These are phyloP conservation scores for Scheffersomyces illinoinensis DNA, from an alignment of 1,139 yeast species.

Conservation along the genomic window DNA sequence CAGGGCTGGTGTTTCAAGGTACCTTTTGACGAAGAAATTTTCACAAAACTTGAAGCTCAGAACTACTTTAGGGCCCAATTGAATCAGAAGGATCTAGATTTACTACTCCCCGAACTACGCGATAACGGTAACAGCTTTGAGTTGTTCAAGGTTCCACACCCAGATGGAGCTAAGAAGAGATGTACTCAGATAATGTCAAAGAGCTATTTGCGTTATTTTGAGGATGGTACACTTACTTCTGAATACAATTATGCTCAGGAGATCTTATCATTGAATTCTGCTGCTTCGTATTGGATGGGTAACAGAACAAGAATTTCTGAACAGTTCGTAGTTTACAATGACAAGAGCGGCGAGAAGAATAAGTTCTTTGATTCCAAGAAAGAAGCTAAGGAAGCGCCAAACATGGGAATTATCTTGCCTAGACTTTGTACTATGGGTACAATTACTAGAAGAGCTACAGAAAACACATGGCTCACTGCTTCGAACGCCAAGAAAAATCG, in stretches of 20 bases:
- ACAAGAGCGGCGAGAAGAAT: constrained; percentile 21
- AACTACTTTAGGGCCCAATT: constrained; percentile 46
- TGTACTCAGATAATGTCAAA: constrained; percentile 84
- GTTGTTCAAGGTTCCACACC: constrained; percentile 83
- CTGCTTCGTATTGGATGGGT: constrained; percentile 92
- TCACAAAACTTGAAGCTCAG: constrained; percentile 43
- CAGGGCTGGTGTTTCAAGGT: constrained; percentile 91
- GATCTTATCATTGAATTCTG: constrained; percentile 72
- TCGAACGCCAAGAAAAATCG: constrained; percentile 85
- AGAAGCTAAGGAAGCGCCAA: constrained; percentile 23
- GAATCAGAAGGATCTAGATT: constrained; percentile 18
- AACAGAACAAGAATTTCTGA: constrained; percentile 78
- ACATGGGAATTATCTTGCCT: constrained; percentile 80
- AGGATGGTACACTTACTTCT: constrained; percentile 70
- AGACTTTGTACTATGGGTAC: constrained; percentile 92
- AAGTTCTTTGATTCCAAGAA: constrained; percentile 25
- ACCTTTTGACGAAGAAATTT: constrained; percentile 34
- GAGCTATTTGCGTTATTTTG: constrained; percentile 69
- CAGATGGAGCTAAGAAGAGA: constrained; percentile 75
- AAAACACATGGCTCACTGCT: constrained; percentile 96
- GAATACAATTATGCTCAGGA: constrained; percentile 72
- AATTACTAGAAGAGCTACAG: constrained; percentile 93
- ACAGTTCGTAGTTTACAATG: constrained; percentile 76
- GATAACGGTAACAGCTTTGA: constrained; percentile 26
- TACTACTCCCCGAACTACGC: constrained; percentile 23